A percentile compares a stretch with the other conserved stretches of the same genome.
These are phyloP conservation scores for Candida khao-thaluensis DNA, from an alignment of 805 yeast genomes.

Conservation along the genomic window DNA sequence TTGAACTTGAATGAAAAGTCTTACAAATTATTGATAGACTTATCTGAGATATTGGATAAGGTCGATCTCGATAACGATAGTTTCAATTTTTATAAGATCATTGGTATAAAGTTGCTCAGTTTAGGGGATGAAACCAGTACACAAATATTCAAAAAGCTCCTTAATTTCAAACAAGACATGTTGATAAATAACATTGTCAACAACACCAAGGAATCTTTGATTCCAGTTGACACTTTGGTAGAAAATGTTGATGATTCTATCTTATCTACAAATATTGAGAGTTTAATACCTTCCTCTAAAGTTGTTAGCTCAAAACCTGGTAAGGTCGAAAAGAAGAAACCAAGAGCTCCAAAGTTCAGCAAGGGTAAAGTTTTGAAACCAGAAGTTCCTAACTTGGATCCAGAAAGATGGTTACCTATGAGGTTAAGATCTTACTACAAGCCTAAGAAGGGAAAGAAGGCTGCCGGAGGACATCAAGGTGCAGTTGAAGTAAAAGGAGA, in stretches of 20 bases:
- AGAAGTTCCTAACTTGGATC: slow-evolving; percentile 33
- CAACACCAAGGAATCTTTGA: slow-evolving; percentile 18
- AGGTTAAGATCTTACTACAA: slow-evolving; percentile 82
- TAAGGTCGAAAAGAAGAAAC: slow-evolving; percentile 27
- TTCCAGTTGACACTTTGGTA: slow-evolving; percentile 24
- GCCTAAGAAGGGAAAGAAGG: slow-evolving; percentile 65
- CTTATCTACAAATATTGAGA: slow-evolving; percentile 29
- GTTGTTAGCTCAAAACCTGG: slow-evolving; percentile 12
- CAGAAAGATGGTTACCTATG: slow-evolving; percentile 89
- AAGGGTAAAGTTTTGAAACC: slow-evolving; percentile 28
- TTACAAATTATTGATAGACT: slow-evolving; percentile 16
- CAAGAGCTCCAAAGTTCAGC: slow-evolving; percentile 28
- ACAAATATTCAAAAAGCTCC: slow-evolving; percentile 23
- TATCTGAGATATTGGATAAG: slow-evolving; percentile 18
- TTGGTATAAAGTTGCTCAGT: slow-evolving; percentile 31
- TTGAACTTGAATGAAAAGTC: slow-evolving; percentile 37
- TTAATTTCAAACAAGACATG: slow-evolving; percentile 22
- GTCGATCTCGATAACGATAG: slow-evolving; percentile 13
- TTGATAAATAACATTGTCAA: slow-evolving; percentile 22
- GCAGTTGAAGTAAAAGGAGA: slow-evolving; percentile 18
- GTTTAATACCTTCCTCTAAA: slow-evolving; percentile 19
- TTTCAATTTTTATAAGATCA: slow-evolving; percentile 28
- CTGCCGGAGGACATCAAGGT: slow-evolving; percentile 28
- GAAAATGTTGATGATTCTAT: slow-evolving; percentile 25
- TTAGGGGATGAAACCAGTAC: slow-evolving; percentile 16